These are phyloP conservation scores for Ganoderma boninense DNA, from an alignment of 1,284 basidiomycete species.

Conservation along the genomic window DNA sequence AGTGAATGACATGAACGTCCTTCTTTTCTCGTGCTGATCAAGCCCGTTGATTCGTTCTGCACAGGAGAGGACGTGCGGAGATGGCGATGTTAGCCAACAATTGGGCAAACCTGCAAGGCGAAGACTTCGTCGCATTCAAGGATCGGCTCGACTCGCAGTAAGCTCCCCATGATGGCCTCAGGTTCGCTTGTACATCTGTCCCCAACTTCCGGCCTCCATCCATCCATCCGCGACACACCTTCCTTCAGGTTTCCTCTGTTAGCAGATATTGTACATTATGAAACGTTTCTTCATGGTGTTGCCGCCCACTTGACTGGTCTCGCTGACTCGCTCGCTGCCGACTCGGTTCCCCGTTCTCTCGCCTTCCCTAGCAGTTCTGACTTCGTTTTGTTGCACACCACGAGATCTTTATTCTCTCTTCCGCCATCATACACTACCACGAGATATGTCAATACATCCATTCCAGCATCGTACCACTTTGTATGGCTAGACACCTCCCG, in stretches of 20 bases:
- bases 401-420: not conserved
- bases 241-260: not conserved
- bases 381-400: not conserved
- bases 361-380: not conserved
- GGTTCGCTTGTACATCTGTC: not conserved
- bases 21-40: not conserved
- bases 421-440: not conserved
- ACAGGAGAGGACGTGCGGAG: constrained; percentile 31
- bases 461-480: not conserved
- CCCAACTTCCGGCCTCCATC: not conserved
- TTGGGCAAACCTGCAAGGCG: constrained; percentile 25
- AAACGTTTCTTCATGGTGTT: not conserved
- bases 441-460: not conserved
- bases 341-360: not conserved
- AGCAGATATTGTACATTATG: not conserved
- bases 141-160: constrained; percentile 21
- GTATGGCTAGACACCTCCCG: not conserved
- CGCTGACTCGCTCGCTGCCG: not conserved
- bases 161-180: no score
- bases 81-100: constrained; percentile 26
- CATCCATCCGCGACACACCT: not conserved
- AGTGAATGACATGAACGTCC: not conserved
- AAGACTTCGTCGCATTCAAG: constrained; percentile 30
- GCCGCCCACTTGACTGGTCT: not conserved
- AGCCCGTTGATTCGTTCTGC: not conserved